These are phyloP conservation scores for Acacia pycnantha DNA, from an alignment of 331 rosid species.

Conservation along the genomic window DNA sequence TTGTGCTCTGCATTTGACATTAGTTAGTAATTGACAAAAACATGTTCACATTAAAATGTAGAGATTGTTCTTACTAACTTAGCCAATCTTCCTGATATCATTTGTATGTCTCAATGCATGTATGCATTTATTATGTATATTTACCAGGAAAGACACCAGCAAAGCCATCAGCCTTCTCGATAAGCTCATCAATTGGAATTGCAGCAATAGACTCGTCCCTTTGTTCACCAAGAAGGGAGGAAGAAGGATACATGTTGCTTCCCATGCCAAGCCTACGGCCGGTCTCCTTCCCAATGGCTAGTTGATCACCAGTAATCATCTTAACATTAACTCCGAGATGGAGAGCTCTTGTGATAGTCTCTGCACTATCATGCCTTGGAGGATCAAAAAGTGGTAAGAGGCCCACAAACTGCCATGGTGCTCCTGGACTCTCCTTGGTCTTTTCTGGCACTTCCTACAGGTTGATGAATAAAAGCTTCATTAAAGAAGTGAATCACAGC, in stretches of 20 bases:
- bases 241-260: constrained; percentile 95
- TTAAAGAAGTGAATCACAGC: not conserved
- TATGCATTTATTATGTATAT: not conserved
- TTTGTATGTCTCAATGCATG: not conserved
- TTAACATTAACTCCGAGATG: constrained; percentile 84
- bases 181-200: constrained; percentile 81
- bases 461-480: not conserved
- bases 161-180: constrained; percentile 95
- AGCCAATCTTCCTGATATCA: not conserved
- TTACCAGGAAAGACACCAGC: constrained; percentile 97
- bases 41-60: not conserved
- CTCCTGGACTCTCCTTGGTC: constrained; percentile 69
- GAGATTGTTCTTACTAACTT: not conserved
- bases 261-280: constrained; percentile 99
- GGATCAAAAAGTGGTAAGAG: constrained; percentile 95
- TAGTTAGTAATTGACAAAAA: not conserved
- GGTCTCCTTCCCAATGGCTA: constrained; percentile 91
- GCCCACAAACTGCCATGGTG: constrained; percentile 79
- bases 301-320: constrained; percentile 96
- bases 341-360: constrained; percentile 82
- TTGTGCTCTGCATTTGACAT: constrained; percentile 62
- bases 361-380: constrained; percentile 97
- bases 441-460: constrained; percentile 66
- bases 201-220: constrained; percentile 60
- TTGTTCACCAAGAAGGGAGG: constrained; percentile 84